Evolutionary conservation across 1,284 basidiomycete genomes (phyloP).

Genomic region (Ustilago trichophora): DNA sequence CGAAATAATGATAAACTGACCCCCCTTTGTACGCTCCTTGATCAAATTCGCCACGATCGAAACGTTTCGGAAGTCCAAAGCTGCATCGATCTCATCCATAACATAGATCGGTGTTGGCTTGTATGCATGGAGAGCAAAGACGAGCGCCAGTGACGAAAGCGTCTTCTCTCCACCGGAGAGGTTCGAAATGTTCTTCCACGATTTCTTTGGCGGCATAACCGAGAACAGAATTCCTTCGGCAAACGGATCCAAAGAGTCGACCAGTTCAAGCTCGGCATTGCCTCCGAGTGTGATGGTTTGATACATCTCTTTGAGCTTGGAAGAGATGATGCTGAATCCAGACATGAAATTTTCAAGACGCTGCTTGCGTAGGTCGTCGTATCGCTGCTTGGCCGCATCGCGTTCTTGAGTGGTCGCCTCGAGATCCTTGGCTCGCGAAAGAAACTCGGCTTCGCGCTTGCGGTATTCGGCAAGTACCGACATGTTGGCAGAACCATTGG

Average conservation of each 20-base stretch:
- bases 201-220: constrained; percentile 99
- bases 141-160: constrained; percentile 90
- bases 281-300: constrained; percentile 99
- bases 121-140: constrained; percentile 93
- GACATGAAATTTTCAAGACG: constrained; percentile 95
- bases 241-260: constrained; percentile 98
- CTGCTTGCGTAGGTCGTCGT: constrained; percentile 86
- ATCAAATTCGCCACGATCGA: constrained; percentile 95
- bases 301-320: constrained; percentile 99
- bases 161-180: constrained; percentile 96
- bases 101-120: constrained; percentile 98
- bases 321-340: constrained; percentile 91
- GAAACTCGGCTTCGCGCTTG: constrained; percentile 87
- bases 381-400: constrained; percentile 83
- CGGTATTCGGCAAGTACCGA: constrained; percentile 89
- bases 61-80: constrained; percentile 96
- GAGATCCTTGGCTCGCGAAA: constrained; percentile 85
- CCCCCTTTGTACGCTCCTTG: constrained; percentile 78
- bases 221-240: constrained; percentile 97
- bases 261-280: constrained; percentile 95
- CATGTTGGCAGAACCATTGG: constrained; percentile 71
- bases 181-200: constrained; percentile 96
- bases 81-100: constrained; percentile 73
- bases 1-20: constrained; percentile 96
- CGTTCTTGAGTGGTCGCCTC: constrained; percentile 81